Evolutionary conservation across 495 filamentous ascomycete species (phyloP), one percentile per base, ranked within the genome.

Genomic region (Echria macrotheca): DNA sequence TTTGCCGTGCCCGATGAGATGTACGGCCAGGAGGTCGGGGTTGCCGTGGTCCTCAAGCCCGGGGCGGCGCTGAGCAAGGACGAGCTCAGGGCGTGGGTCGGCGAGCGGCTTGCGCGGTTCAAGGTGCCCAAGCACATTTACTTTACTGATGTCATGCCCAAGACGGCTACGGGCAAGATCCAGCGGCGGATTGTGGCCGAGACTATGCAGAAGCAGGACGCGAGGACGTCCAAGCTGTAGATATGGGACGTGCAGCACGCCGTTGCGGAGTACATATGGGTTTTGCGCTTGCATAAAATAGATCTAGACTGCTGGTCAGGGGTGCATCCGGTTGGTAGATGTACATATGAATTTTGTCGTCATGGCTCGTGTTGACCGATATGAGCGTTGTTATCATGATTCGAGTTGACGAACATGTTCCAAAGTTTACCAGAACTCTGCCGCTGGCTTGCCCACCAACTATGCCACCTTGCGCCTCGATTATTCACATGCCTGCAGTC

Each of bases 161-260:
- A 91, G 71, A 94, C 88, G 18, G 85, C 87, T n/a, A 94, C 87
- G 6, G 87, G 88, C 22, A 94, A 91, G 71, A 81, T 91, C 44
- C 88, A 91, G 67, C 69, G 87, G 45, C 75, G 86, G 25, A 83
- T 87, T 52, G 86, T 91, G 9, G 87, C 88, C 4, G 84, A 91
- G 66, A 73, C 76, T 11, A 91, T 93, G 84, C 67, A 78, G 60
- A 84, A 81, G 67, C 61, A 71, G 56, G 72, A 74, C 21, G 52
- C 54, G 18, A 66, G 66, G 57, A 52, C 64, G 35, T 26, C 42
- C 0, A 73, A 73, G 59, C 52, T 75, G 36, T 75, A 68, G 43
- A 49, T 36, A 2, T 36, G 1, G 17, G 10, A 21, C 10, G n/a
- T 3, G 31, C 11, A 14, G 12, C 17, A 22, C 14, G 10, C 17